These are phyloP conservation scores for Penicillium sp. DNA, from an alignment of 2,329 filamentous ascomycete genomes.

Conservation along the genomic window DNA sequence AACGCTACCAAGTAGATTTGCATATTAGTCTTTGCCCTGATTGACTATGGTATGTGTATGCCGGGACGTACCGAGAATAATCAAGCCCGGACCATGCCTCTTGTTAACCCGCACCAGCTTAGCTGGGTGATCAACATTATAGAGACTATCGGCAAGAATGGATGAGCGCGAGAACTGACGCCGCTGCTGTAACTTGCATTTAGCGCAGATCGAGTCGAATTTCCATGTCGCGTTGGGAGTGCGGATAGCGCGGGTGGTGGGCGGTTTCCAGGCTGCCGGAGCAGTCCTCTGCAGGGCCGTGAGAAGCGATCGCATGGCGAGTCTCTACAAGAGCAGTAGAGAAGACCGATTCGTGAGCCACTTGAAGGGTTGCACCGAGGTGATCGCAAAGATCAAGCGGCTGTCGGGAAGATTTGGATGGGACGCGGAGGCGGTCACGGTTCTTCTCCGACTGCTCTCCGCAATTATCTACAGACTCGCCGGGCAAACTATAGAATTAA, in stretches of 20 bases:
- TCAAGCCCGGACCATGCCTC: slow-evolving; percentile 71
- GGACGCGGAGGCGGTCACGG: slow-evolving; percentile 20
- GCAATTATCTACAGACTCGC: slow-evolving; percentile 7
- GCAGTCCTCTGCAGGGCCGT: slow-evolving; percentile 24
- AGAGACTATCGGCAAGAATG: slow-evolving; percentile 62
- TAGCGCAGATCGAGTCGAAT: slow-evolving; percentile 31
- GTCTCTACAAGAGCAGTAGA: background rate
- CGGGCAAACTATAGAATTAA: background rate
- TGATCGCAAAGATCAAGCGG: background rate
- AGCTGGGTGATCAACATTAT: slow-evolving; percentile 79
- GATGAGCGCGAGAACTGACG: slow-evolving; percentile 45
- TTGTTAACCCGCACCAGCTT: slow-evolving; percentile 68
- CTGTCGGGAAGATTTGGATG: slow-evolving; percentile 6
- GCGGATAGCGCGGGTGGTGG: slow-evolving; percentile 19
- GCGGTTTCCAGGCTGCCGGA: slow-evolving; percentile 19
- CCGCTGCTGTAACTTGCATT: slow-evolving; percentile 35
- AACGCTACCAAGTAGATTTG: slow-evolving; percentile 49
- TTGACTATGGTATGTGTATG: background rate
- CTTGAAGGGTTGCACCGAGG: too few relatives aligned
- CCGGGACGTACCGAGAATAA: slow-evolving; percentile 59
- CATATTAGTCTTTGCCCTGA: slow-evolving; percentile 6
- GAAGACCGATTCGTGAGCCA: too few relatives aligned
- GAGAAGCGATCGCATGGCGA: slow-evolving; percentile 27
- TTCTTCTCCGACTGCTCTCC: slow-evolving; percentile 20
- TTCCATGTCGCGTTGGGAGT: slow-evolving; percentile 18